Evolutionary conservation across 768 basidiomycete species (phyloP), one percentile per base, ranked within the genome.

Genomic region (Hygrophoropsis aurantiaca): DNA sequence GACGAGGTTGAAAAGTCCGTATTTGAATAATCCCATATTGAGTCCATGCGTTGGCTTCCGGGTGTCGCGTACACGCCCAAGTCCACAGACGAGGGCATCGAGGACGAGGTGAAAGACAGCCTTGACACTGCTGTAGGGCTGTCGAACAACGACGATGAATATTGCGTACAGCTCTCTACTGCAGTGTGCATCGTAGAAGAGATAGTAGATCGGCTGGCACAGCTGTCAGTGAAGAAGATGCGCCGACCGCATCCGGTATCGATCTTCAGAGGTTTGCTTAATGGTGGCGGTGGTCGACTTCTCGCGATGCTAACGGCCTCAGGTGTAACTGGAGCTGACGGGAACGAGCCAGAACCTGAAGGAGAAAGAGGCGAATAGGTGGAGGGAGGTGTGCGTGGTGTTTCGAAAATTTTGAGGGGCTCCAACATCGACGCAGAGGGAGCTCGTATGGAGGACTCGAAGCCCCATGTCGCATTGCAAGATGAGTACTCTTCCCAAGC

Each of bases 151-250:
- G 78, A 76, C 1, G 81, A 81, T 15, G 78, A 74, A 55, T 79
- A 81, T 11, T 76, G 73, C 44, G 78, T 81, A 46, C 78, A 76
- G 26, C 58, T 61, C 64, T 87, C 86, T 40, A 86, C 79, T 32
- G 86, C 86, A 16, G 86, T 88, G 49, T 84, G 85, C 85, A 88
- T 86, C 53, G 74, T 72, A 21, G 84, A 84, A 25, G 83, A 82
- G 15, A 72, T 68, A 0, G 69, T 71, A 21, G 70, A 70, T 42
- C 61, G 59, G 30, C 78, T 74, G 11, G 78, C 78, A 49, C 57
- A 71, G 35, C 72, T 75, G 16, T 68, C 68, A 25, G 68, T 59
- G 45, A 64, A 67, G 44, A 68, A 62, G 40, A 66, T 63, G 30
- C 65, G 64, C 25, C 65, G 65, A 42, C 65, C 65, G 46, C 65